Conservation (phyloP, 1,284 basidiomycete genomes). For the Ceratobasidium sp. region DNA sequence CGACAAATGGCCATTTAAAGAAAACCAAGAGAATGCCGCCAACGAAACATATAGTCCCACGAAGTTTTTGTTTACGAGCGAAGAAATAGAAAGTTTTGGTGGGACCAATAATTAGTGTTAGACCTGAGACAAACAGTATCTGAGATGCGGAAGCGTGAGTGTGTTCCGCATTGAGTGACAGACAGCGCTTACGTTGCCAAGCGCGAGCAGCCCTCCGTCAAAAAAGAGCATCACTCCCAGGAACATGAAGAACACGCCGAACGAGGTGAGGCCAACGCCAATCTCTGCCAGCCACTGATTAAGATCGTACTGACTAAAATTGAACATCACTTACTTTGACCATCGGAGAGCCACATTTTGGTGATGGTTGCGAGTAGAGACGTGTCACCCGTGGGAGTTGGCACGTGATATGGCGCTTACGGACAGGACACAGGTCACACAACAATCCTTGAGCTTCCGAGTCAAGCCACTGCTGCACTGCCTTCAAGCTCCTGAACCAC, state of each 20-base stretch:
- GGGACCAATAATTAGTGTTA: conserved; percentile 94
- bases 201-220: conserved; percentile 93
- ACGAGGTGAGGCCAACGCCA: conserved; percentile 96
- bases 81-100: conserved; percentile 99
- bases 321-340: conserved; percentile 40
- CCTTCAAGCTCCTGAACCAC: no score
- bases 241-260: conserved; percentile 95
- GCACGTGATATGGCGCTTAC: no score
- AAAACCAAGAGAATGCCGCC: conserved; percentile 89
- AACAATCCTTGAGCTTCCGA: no score
- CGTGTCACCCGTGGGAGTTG: conserved; percentile 25
- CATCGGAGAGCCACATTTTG: conserved; percentile 43
- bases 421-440: no score
- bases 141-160: conserved; percentile 53
- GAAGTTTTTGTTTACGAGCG: conserved; percentile 91
- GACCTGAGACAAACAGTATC: conserved; percentile 90
- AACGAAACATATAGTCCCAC: conserved; percentile 92
- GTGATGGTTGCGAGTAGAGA: conserved; percentile 25
- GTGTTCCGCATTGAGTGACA: no score
- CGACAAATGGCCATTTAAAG: conserved; percentile 90
- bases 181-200: conserved; percentile 93
- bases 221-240: conserved; percentile 96
- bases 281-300: conserved; percentile 67
- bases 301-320: neutral
- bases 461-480: no score